These are phyloP conservation scores for Pisolithus sp. DNA, from an alignment of 768 basidiomycete genomes.

Conservation along the genomic window DNA sequence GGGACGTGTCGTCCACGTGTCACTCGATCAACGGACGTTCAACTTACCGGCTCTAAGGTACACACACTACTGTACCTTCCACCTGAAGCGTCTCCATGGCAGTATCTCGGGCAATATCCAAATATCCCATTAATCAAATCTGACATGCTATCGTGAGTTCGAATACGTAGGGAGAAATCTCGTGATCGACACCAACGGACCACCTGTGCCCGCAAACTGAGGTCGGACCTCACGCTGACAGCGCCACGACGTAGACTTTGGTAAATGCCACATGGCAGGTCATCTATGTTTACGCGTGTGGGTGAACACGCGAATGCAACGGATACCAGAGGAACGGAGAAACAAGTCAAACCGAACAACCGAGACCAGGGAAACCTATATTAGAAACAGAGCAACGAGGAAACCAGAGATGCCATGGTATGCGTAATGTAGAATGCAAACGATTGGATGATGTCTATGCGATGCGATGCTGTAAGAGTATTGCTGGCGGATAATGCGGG, in stretches of 20 bases:
- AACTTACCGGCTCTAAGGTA: too few relatives aligned
- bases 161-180: background rate
- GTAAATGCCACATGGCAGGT: background rate
- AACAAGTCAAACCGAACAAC: conserved; percentile 1
- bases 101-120: background rate
- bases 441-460: conserved; percentile 20
- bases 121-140: background rate
- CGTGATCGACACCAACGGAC: background rate
- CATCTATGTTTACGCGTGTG: background rate
- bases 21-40: too few relatives aligned
- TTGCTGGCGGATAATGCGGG: conserved; percentile 13
- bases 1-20: too few relatives aligned
- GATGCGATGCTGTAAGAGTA: conserved; percentile 22
- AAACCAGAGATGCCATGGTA: conserved; percentile 25
- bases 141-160: background rate
- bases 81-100: background rate
- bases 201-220: background rate
- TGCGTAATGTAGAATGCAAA: conserved; percentile 29
- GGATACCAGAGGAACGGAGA: background rate
- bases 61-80: too few relatives aligned
- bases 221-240: background rate
- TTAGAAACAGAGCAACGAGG: conserved; percentile 11
- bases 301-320: background rate
- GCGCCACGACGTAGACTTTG: background rate
- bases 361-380: background rate